Conservation (phyloP, 352 stramenopile genomes). For the Globisporangium spiculum region DNA sequence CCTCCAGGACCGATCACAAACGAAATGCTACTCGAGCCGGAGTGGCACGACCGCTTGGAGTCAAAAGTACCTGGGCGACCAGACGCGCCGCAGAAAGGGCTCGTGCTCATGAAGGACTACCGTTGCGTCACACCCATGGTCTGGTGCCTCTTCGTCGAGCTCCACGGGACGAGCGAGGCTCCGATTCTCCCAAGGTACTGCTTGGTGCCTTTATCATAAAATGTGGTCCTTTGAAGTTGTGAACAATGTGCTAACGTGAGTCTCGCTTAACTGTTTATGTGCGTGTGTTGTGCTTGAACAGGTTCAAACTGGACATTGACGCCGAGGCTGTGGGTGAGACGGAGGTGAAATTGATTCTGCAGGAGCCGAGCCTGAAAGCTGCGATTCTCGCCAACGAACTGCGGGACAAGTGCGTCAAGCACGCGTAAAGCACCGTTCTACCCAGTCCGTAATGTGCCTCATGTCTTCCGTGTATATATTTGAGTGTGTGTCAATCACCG, state of each 20-base stretch:
- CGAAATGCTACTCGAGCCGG: slow-evolving; percentile 41
- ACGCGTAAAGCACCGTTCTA: background rate
- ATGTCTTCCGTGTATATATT: background rate
- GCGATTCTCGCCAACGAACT: slow-evolving; percentile 28
- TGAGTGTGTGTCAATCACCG: background rate
- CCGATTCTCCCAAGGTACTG: slow-evolving; percentile 29
- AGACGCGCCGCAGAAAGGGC: slow-evolving; percentile 36
- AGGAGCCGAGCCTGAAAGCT: slow-evolving; percentile 31
- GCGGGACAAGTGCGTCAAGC: slow-evolving; percentile 34
- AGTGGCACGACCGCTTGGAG: slow-evolving; percentile 39
- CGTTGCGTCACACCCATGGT: slow-evolving; percentile 75
- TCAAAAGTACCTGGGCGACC: slow-evolving; percentile 26
- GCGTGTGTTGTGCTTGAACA: slow-evolving; percentile 6
- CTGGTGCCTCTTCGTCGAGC: slow-evolving; percentile 59
- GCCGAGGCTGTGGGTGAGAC: slow-evolving; percentile 21
- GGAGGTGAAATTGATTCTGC: slow-evolving; percentile 23
- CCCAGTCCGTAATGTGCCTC: background rate
- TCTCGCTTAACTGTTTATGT: background rate
- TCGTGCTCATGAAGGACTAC: slow-evolving; percentile 56
- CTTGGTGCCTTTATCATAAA: too few relatives aligned
- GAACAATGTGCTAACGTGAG: background rate
- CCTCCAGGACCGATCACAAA: slow-evolving; percentile 59
- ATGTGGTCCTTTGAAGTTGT: background rate
- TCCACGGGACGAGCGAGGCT: slow-evolving; percentile 50
- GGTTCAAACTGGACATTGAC: slow-evolving; percentile 29